Conservation (phyloP, 495 filamentous ascomycete species). For the Talaromyces adpressus region DNA sequence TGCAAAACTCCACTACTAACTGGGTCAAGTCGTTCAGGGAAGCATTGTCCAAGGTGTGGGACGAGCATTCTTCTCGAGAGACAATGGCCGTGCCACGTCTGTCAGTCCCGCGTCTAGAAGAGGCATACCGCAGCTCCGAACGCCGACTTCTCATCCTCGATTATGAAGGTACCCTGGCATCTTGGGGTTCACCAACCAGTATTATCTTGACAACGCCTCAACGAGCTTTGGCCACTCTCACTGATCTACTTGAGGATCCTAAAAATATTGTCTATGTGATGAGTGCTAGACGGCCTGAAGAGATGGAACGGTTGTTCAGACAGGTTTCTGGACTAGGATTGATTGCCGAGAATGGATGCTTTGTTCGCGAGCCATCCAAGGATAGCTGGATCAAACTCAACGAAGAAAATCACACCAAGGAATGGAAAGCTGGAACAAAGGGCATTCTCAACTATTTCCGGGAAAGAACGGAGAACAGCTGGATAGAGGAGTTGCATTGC, state of each 20-base stretch:
- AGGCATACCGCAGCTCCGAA: constrained; percentile 55
- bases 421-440: constrained; percentile 72
- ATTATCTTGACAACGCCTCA: constrained; percentile 80
- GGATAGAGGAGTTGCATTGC: constrained; percentile 80
- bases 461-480: constrained; percentile 78
- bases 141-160: constrained; percentile 81
- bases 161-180: constrained; percentile 85
- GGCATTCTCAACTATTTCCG: constrained; percentile 79
- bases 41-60: constrained; percentile 62
- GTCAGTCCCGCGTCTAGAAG: constrained; percentile 52
- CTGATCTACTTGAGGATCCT: constrained; percentile 68
- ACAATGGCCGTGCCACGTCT: constrained; percentile 79
- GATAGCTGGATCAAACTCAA: constrained; percentile 67
- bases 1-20: constrained; percentile 70
- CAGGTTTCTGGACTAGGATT: constrained; percentile 71
- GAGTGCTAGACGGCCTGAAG: constrained; percentile 77
- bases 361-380: constrained; percentile 62
- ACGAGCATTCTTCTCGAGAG: constrained; percentile 75
- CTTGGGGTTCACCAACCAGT: constrained; percentile 69
- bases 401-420: constrained; percentile 54
- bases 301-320: constrained; percentile 79
- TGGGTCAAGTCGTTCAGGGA: constrained; percentile 73
- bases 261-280: constrained; percentile 88
- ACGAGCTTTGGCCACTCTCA: constrained; percentile 70
- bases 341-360: constrained; percentile 91